Evolutionary conservation across 2,329 filamentous ascomycete species (phyloP).

Genomic region (Aspergillus tubingensis): DNA sequence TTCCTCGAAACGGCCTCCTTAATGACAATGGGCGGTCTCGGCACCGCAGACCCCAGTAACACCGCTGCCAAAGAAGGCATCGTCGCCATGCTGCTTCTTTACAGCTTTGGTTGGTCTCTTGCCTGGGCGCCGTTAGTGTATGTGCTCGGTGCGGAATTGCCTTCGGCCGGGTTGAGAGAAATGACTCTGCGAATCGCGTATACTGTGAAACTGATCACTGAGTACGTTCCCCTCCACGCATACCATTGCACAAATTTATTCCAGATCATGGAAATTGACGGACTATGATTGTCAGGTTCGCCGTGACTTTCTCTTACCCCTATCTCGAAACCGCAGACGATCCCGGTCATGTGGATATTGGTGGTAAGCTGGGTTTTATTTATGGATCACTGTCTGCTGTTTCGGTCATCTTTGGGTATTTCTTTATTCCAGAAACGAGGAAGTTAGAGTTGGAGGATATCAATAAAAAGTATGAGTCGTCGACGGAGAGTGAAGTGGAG

Average conservation of each 20-base stretch:
- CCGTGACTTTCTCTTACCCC: not conserved
- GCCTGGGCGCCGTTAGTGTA: not conserved
- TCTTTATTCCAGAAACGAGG: not conserved
- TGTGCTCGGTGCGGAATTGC: constrained; percentile 1
- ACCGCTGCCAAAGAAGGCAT: not conserved
- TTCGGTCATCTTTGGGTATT: not conserved
- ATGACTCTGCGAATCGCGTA: constrained; percentile 3
- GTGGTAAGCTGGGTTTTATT: not conserved
- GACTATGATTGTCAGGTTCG: not conserved
- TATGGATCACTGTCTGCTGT: not conserved
- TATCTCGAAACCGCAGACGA: constrained; percentile 1
- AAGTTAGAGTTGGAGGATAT: not conserved
- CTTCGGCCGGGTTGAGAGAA: not conserved
- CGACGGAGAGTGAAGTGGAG: not conserved
- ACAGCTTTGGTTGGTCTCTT: constrained; percentile 3
- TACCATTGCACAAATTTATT: not conserved
- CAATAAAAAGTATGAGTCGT: not conserved
- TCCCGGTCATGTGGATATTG: not conserved
- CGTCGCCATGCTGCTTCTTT: not conserved
- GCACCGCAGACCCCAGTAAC: not conserved
- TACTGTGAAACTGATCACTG: not conserved
- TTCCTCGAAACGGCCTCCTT: not conserved
- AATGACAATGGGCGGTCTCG: not conserved
- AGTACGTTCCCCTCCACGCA: not conserved
- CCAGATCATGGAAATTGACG: not conserved